Conservation (phyloP, 331 rosid genomes). For the Rosa hybrid region DNA sequence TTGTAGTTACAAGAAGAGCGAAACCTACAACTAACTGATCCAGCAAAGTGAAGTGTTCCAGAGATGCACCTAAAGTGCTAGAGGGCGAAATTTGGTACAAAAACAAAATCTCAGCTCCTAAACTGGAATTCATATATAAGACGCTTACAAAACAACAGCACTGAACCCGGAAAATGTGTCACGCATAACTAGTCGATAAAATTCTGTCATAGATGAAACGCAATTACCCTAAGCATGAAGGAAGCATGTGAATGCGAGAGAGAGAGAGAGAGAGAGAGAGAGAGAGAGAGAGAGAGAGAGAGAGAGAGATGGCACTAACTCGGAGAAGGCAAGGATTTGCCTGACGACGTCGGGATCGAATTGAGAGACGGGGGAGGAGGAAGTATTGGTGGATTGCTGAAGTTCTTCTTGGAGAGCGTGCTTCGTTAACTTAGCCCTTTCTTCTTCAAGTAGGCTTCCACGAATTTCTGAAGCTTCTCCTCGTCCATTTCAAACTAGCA, state of each 20-base stretch:
- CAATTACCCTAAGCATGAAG: too few species aligned
- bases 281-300: background rate
- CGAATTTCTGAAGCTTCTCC: slow-evolving; percentile 59
- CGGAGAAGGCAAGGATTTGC: slow-evolving; percentile 57
- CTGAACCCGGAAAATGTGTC: too few species aligned
- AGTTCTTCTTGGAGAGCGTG: slow-evolving; percentile 70
- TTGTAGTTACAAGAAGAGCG: too few species aligned
- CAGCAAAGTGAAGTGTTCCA: too few species aligned
- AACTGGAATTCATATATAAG: too few species aligned
- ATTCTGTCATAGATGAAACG: too few species aligned
- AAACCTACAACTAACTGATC: too few species aligned
- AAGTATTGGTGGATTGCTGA: slow-evolving; percentile 41
- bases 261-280: too few species aligned
- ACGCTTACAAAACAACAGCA: too few species aligned
- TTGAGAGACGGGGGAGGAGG: slow-evolving; percentile 37
- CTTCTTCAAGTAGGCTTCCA: slow-evolving; percentile 59
- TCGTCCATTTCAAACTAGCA: slow-evolving; percentile 53
- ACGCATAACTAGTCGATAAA: too few species aligned
- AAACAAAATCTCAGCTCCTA: background rate
- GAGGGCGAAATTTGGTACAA: too few species aligned
- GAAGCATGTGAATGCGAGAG: background rate
- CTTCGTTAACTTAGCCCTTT: slow-evolving; percentile 72
- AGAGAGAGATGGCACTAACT: slow-evolving; percentile 35
- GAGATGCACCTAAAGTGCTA: too few species aligned
- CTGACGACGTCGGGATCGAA: slow-evolving; percentile 65